A percentile compares a stretch with the other conserved stretches of the same genome.
Conservation (phyloP, 208 protist genomes). For the Acanthamoeba lenticulata region DNA sequence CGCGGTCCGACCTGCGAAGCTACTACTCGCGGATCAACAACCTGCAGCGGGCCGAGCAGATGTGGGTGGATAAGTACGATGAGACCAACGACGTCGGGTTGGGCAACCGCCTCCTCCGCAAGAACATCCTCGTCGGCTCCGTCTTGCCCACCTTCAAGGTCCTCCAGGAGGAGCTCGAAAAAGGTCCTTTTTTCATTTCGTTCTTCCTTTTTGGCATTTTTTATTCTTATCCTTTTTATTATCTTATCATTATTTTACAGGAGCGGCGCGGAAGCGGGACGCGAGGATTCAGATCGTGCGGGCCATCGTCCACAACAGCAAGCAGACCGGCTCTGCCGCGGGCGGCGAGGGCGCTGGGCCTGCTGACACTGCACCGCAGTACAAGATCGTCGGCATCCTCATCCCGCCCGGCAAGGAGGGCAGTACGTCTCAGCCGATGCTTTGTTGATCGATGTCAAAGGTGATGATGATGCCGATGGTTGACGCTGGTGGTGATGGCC, state of each 20-base stretch:
- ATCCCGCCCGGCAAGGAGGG: background rate
- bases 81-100: background rate
- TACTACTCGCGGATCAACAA: background rate
- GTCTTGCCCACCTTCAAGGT: conserved; percentile 36
- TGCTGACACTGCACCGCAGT: background rate
- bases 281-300: background rate
- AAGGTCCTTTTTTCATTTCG: no score
- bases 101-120: background rate
- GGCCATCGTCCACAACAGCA: background rate
- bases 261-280: background rate
- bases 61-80: conserved; percentile 5
- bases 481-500: background rate
- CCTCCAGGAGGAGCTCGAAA: conserved; percentile 2
- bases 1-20: background rate
- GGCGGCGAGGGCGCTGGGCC: background rate
- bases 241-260: no score
- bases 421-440: background rate
- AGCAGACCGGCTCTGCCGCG: background rate
- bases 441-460: no score
- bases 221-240: background rate
- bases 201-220: no score
- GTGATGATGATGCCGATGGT: background rate
- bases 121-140: background rate
- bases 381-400: conserved; percentile 17
- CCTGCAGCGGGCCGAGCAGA: background rate